A percentile compares a stretch with the other conserved stretches of the same genome.
phyloP scores from a whole-genome alignment of 2,329 filamentous ascomycete species.

The Colletotrichum lentis region DNA sequence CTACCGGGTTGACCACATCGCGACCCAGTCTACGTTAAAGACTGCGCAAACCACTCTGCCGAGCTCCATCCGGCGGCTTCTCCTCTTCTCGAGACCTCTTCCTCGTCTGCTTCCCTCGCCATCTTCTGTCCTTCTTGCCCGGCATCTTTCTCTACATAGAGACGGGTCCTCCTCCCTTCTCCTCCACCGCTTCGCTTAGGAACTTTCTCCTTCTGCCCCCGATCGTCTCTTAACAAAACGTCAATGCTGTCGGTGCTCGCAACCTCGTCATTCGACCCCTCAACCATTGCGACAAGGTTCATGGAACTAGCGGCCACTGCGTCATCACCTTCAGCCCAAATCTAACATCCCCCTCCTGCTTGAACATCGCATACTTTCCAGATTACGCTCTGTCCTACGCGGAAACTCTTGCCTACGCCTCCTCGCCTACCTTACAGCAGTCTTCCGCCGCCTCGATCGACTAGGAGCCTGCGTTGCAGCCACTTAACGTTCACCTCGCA shows the following conservation, averaged over 20 bases:
- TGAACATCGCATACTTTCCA: neutral
- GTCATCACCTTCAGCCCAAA: slow-evolving; percentile 20
- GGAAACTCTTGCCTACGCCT: slow-evolving; percentile 8
- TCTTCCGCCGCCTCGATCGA: neutral
- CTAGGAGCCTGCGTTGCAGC: neutral
- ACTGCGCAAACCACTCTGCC: slow-evolving; percentile 11
- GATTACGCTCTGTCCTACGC: slow-evolving; percentile 2
- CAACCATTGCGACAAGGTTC: slow-evolving; percentile 23
- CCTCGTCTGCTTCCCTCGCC: neutral
- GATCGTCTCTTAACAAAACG: slow-evolving; percentile 29
- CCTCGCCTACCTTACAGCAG: neutral
- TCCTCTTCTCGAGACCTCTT: neutral
- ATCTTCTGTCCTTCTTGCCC: slow-evolving; percentile 4
- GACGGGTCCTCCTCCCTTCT: neutral
- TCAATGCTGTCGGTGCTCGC: slow-evolving; percentile 25
- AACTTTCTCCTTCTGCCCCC: slow-evolving; percentile 14
- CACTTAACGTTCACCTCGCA: neutral
- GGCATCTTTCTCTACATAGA: slow-evolving; percentile 6
- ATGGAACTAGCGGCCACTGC: slow-evolving; percentile 27
- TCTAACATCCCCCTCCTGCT: slow-evolving; percentile 9
- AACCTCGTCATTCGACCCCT: slow-evolving; percentile 30
- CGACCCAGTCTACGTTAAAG: neutral
- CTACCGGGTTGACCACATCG: slow-evolving; percentile 26
- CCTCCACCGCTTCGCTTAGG: too few relatives aligned
- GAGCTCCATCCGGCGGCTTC: neutral